Evolutionary conservation across 805 yeast genomes (phyloP), one percentile per base, ranked within the genome.

Genomic region (Maudiozyma barnettii): DNA sequence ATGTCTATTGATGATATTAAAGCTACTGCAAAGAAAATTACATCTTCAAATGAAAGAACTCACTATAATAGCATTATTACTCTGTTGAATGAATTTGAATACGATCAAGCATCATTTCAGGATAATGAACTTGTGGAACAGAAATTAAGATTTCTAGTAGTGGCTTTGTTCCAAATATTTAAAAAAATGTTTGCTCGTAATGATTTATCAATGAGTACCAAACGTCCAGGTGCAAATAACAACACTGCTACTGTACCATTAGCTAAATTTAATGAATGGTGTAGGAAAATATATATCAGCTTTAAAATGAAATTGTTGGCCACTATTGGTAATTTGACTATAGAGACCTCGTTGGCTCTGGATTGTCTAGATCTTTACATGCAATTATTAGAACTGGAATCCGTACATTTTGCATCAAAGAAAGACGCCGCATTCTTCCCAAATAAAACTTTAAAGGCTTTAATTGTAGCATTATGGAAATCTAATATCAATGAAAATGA

Each of bases 351-450:
- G 7, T 61, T 70, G 53, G 66, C 73, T 61, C 77, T 49, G 57
- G 85, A 63, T 75, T 77, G 67, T 52, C 73, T 60, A 60, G 85
- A 83, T 56, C 65, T 75, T 31, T 65, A 72, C 50, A 68, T 81
- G 72, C 81, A 75, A 56, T 64, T 82, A 29, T 54, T 79, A 37
- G 77, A 68, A 60, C 59, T 73, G 35, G 95, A 86, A 64, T 71
- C 82, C 30, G 60, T 64, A 29, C 63, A 74, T 59, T 67, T 78
- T 58, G 75, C 77, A 7, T 72, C 84, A 13, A 66, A 69, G 45
- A 61, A 60, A 23, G 68, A 71, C 45, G 80, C 83, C 49, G 74
- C 79, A 44, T 79, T 68, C 57, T 87, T 86, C 62, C 84, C 95
- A 7, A 76, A 72, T 33, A 67, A 65, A 41, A 68, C 77, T 10